Evolutionary conservation across 2,329 filamentous ascomycete genomes (phyloP), one percentile per base, ranked within the genome.

Genomic region (Exophiala bonariae): DNA sequence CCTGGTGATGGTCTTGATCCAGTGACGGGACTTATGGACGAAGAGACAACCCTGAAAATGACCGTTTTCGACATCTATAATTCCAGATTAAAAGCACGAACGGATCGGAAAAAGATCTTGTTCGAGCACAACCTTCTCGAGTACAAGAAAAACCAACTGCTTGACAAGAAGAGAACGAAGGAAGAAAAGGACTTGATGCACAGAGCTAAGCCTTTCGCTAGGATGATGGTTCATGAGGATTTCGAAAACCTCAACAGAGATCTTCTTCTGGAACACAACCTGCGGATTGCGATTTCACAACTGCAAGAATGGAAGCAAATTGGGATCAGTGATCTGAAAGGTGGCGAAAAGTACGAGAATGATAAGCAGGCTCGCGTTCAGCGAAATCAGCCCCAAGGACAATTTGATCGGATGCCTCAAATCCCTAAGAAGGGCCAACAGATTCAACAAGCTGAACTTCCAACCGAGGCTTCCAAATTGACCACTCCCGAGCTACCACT

Each of bases 61-160:
- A 96, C 90, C 0, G 90, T 99, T 16, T 96, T 99, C 83, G 90
- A 96, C 57, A 95, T 99, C 41, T 99, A 99, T 75, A 99, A 99
- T 63, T 86, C 87, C 48, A 83, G 91, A 3, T 73, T 99, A 14
- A 96, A 91, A 2, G 87, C 91, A 47, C 84, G 93, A 57, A 92
- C 92, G 5, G 92, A 97, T 61, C 81, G 93, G 36, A 99, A 99
- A 70, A 95, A 93, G 72, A 87, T 97, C 41, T 87, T 99, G 4
- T 97, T 99, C 61, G 91, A 97, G 64, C 93, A 99, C 68, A 87
- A 87, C 50, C 76, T 99, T 20, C 76, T 99, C 3, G 92, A 99
- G 46, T 99, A 99, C 63, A 80, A 90, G 53, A 95, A 96, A 67
- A 96, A 96, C 64, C 86, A 81, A 19, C 87, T 89, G 41, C 68